Percentiles rank a stretch among this genome's conserved stretches.
Conservation (phyloP, 768 basidiomycete genomes). For the Tricholoma saponaceum region DNA sequence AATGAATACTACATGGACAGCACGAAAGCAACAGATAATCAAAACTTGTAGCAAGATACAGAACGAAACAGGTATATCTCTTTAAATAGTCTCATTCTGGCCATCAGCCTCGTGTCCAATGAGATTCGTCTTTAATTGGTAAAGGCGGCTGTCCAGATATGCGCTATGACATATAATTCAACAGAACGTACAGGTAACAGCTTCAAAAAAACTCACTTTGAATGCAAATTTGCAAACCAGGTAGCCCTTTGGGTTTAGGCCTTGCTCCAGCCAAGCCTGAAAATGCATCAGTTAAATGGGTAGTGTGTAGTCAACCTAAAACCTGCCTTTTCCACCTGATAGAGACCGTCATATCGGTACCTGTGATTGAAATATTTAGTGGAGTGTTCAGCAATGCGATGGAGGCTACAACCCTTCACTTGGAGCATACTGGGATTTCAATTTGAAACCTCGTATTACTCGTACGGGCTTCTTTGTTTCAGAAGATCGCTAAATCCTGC, state of each 20-base stretch:
- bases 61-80: not conserved
- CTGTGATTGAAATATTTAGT: constrained; percentile 28
- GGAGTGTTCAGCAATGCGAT: not conserved
- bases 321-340: constrained; percentile 65
- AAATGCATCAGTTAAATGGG: not conserved
- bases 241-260: constrained; percentile 62
- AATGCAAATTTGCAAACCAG: constrained; percentile 86
- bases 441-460: constrained; percentile 84
- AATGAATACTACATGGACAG: not conserved
- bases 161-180: constrained; percentile 32
- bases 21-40: not conserved
- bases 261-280: constrained; percentile 70
- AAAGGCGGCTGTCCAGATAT: constrained; percentile 53
- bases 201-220: constrained; percentile 43
- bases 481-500: constrained; percentile 54
- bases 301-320: not conserved
- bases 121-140: constrained; percentile 23
- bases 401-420: constrained; percentile 56
- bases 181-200: not conserved
- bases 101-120: constrained; percentile 14
- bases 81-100: not conserved
- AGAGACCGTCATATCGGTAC: constrained; percentile 91
- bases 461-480: constrained; percentile 81
- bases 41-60: not conserved
- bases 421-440: constrained; percentile 70